Evolutionary conservation across 2,329 filamentous ascomycete genomes (phyloP), one percentile per base, ranked within the genome.

Genomic region (Penicillium sp.): DNA sequence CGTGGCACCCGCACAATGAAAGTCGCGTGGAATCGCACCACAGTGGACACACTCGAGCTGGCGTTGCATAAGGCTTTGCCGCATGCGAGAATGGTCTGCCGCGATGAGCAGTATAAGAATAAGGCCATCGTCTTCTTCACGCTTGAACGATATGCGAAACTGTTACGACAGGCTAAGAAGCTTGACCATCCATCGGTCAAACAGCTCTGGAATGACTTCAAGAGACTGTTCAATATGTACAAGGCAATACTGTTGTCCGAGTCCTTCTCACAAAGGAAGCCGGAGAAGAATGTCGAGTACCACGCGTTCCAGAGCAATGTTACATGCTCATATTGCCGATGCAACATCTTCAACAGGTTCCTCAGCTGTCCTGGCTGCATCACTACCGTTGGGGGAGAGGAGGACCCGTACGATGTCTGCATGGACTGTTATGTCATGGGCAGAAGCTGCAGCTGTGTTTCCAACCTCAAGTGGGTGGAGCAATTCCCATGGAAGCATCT

Each of bases 361-460:
- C 72, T 99, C 19, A 95, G 91, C 3, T 99, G 93, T 74, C 89
- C 89, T 50, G 81, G 84, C 45, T 99, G 93, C 67, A 80, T 89
- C 38, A 79, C 85, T 30, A 75, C 78, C 41, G 76, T 88, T 16
- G 75, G 80, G 10, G 80, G 80, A 51, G 87, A 83, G 28, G 88
- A 85, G 28, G 83, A 97, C 64, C 88, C 88, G 0, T 99, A 97
- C 66, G 93, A 99, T 67, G 80, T 99, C 18, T 99, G 93, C 64
- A 91, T 99, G 88, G 93, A 99, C 60, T 99, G 93, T 65, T 99
- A 95, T 64, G 87, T 84, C n/a, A 95, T 97, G 87, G 93, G 93
- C 18, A 83, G 93, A 43, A 95, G 91, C 38, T 99, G 93, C 66
- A 82, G 81, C 3, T 99, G 93, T 64, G 80, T 95, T 42, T 95